These are phyloP conservation scores for Citrus trifoliata DNA, from an alignment of 345 rosid species.

Conservation along the genomic window DNA sequence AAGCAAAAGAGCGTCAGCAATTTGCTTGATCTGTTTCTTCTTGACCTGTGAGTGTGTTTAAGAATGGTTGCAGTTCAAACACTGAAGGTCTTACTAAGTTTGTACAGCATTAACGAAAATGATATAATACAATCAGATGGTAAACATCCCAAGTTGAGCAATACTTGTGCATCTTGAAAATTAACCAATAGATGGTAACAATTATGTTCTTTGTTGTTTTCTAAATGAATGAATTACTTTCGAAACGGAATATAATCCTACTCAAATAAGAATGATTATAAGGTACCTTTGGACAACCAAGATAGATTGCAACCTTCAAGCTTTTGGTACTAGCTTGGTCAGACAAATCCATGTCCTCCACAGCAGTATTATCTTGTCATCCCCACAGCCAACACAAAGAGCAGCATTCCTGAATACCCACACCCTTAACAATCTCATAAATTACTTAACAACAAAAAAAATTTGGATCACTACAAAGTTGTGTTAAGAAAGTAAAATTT, in stretches of 20 bases:
- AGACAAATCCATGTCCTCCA: neutral
- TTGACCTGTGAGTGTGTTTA: neutral
- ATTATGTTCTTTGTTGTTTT: neutral
- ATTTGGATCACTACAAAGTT: neutral
- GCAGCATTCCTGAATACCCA: neutral
- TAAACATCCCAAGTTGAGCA: neutral
- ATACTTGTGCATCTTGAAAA: neutral
- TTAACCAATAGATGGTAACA: neutral
- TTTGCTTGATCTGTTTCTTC: neutral
- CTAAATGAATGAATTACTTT: neutral
- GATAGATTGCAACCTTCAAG: neutral
- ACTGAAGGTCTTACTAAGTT: neutral
- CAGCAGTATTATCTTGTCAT: neutral
- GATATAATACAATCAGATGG: neutral
- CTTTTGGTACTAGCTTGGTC: neutral
- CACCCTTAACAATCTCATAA: neutral
- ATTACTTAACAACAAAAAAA: neutral
- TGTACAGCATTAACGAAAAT: neutral
- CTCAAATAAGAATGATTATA: neutral
- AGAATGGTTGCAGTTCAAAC: neutral
- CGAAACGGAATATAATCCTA: neutral
- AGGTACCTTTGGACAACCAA: neutral
- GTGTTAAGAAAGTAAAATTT: neutral
- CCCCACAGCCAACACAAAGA: neutral
- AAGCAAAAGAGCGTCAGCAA: neutral